Base-by-base conservation (phyloP, 805 yeast species). In the Vanderwaltozyma verrucispora region DNA sequence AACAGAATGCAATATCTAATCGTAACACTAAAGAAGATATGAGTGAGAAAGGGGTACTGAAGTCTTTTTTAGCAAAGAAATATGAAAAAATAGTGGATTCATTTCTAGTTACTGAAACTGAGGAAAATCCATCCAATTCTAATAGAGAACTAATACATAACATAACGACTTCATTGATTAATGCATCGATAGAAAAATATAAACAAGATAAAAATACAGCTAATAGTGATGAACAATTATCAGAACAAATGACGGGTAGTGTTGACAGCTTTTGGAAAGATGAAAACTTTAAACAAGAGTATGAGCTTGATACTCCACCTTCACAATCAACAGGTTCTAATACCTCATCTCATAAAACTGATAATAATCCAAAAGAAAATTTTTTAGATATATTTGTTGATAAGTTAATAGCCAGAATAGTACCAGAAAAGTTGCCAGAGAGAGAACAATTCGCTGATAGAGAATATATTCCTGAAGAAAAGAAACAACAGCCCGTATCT, bases 311-410 rank as follows among this genome's bases (percentile, higher is more conserved):
- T 25, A 29, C 34, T 19, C 36, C 29, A 8, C 35, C 32, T 13
- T 10, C 19, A 16, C 11, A 15, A 3, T 5, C 12, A 5, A 10
- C 3, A 6, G 29, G 21, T n/a, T 26, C 16, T 16, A 19, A 17
- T 15, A 7, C 9, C 9, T 21, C 23, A 6, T 21, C 23, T 7
- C 23, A 21, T 6, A 50, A 49, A 37, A 50, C 53, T 6, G 54
- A 41, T 5, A 10, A 14, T n/a, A 5, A 28, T 2, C 30, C 28
- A 17, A 30, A 32, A 8, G 62, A 60, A 15, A 82, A 76, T 48
- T 79, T 79, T 49, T 61, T 74, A 39, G 87, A 79, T 50, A 60
- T 66, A 23, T 59, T 79, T 35, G 59, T 79, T 39, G 80, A 75
- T 44, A 68, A 66, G 45, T 48, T 78, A 35, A 50, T 78, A 12